phyloP scores from a whole-genome alignment of 1,284 basidiomycete species.

The Coniferiporia sulphurascens region DNA sequence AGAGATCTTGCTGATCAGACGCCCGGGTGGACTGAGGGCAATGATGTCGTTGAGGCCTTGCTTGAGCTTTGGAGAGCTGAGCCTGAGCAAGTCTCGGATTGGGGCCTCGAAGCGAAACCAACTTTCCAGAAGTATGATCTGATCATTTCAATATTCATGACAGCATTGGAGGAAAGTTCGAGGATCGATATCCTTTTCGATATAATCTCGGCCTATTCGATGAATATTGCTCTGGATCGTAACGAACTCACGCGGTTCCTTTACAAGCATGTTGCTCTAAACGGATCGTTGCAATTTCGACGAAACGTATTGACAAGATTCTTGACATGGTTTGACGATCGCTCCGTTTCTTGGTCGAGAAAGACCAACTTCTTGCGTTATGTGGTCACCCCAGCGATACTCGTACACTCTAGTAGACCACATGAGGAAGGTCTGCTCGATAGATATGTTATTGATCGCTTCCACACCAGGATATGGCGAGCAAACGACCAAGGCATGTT shows the following conservation, averaged over 20 bases:
- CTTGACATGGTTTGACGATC: constrained; percentile 77
- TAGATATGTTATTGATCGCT: constrained; percentile 59
- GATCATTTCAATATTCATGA: constrained; percentile 75
- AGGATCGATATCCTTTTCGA: constrained; percentile 90
- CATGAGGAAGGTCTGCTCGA: constrained; percentile 60
- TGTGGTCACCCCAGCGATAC: constrained; percentile 85
- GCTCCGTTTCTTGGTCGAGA: constrained; percentile 64
- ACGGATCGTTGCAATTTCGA: constrained; percentile 60
- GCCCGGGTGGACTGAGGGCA: constrained; percentile 73
- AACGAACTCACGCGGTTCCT: constrained; percentile 84
- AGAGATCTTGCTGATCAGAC: constrained; percentile 69
- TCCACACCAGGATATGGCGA: constrained; percentile 80
- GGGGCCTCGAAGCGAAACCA: constrained; percentile 45
- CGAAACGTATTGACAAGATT: constrained; percentile 84
- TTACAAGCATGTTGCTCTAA: constrained; percentile 79
- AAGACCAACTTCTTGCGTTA: constrained; percentile 87
- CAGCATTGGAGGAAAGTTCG: constrained; percentile 59
- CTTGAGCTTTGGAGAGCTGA: constrained; percentile 70
- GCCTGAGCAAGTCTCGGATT: constrained; percentile 29
- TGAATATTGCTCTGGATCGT: constrained; percentile 79
- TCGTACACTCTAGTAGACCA: constrained; percentile 66
- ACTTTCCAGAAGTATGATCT: constrained; percentile 61
- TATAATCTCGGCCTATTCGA: constrained; percentile 79
- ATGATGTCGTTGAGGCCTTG: constrained; percentile 62
- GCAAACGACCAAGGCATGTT: constrained; percentile 50